Base-by-base conservation (phyloP, 1,284 basidiomycete genomes). In the Thelephora terrestris region DNA sequence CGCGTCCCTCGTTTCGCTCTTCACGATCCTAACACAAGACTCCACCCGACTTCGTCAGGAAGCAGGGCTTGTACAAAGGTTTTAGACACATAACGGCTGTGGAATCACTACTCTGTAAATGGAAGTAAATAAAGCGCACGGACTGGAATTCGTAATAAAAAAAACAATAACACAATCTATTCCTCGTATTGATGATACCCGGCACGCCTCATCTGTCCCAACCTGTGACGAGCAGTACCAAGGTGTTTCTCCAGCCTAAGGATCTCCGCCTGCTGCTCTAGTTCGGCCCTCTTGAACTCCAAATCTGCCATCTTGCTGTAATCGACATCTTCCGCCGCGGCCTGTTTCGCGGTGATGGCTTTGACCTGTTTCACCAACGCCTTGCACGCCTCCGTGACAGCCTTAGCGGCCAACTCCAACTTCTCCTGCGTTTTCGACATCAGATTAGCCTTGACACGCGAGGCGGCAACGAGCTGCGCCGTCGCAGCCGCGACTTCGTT, bases 241-340 rank as follows among this genome's bases (percentile, higher is more conserved):
- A 99, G 73, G 10, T 97, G 92, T 74, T 97, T 97, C 75, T 98
- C 95, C 58, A 98, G 70, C 63, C 87, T 94, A 56, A 99, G 73
- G 55, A 99, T 97, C 65, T 96, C 91, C 42, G 99, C 96, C 69
- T 98, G 95, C 64, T 96, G 92, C 70, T 99, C 95, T 93, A 99
- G 98, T 76, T 97, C 93, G 45, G 82, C 75, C 59, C 81, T 88
- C 78, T 99, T 99, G 81, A 97, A 98, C 69, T 99, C 95, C 63
- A 98, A 76, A 43, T 75, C 80, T 4, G 91, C 87, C 91, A 98
- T 93, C 52, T 81, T 81, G 66, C 87, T 85, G 70, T 93, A 98
- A 67, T 98, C 91, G 18, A 87, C 76, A 16, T 82, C 76, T 54
- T 92, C 92, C 48, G 91, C 85, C 57, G 85, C 78, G 35, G 61